Conservation (phyloP, 768 basidiomycete species). For the Scleroderma citrinum region DNA sequence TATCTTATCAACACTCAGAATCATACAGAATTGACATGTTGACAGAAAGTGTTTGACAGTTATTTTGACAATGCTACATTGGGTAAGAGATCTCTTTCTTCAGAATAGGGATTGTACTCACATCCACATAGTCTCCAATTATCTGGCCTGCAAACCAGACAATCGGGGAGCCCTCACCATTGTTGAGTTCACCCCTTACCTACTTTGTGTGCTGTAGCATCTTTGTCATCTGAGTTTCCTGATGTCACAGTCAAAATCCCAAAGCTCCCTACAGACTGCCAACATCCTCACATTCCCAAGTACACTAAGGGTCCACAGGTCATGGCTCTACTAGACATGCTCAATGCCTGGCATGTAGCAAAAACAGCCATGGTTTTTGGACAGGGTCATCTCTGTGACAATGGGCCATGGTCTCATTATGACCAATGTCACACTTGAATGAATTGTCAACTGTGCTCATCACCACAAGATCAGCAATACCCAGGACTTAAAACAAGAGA, state of each 20-base stretch:
- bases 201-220: no score
- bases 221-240: background rate
- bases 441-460: conserved; percentile 23
- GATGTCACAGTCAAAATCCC: background rate
- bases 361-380: no score
- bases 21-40: conserved; percentile 7
- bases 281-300: conserved; percentile 27
- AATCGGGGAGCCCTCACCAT: background rate
- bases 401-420: conserved; percentile 14
- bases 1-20: conserved; percentile 25
- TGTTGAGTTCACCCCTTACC: background rate
- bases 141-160: background rate
- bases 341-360: no score
- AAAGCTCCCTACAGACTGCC: conserved; percentile 25
- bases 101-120: background rate
- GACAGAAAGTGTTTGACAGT: background rate
- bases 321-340: no score
- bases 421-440: conserved; percentile 8
- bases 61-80: background rate
- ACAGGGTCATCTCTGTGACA: no score
- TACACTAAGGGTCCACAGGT: background rate
- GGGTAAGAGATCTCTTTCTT: background rate
- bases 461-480: background rate
- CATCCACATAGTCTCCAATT: background rate
- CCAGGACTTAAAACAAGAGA: conserved; percentile 18